Base-by-base conservation (phyloP, 78 protist species). In the Chrysochromulina parva region DNA sequence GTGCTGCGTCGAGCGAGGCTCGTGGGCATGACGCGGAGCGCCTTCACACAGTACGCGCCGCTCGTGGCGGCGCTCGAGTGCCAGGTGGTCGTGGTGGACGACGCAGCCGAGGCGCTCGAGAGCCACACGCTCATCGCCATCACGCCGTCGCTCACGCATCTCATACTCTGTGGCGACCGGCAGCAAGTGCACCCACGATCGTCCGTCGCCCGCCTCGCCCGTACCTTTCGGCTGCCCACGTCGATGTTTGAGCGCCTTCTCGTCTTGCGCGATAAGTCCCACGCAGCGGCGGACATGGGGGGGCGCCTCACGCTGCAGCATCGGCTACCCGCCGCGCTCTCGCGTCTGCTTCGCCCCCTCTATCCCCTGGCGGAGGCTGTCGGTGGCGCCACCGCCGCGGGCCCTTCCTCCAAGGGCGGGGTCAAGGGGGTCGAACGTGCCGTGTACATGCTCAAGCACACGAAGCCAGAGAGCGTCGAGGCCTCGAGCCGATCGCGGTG, bases 161-260 rank as follows among this genome's bases (percentile, higher is more conserved):
- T 97, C 52, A 69, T 96, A 38, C 54, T 96, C 91, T 94, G 96
- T 60, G 98, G 98, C 66, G 98, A 97, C 88, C 96, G 96, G 88
- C 52, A 88, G 74, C 98, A 97, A 88, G 91, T 97, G 73, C 85
- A 94, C 38, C 98, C 98, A 5, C 19, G 54, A 5, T 88, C 90
- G 19, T 28, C 73, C 38, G 55, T n/a, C 48, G 5, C 38, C 28
- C 47, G 13, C 73, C 90, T 91, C 53, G 60, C 88, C 24, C 17
- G 54, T 58, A 13, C 57, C n/a, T 19, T 17, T 24, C 66, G 85
- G 48, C 59, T 95, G 10, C 71, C 88, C 88, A 57, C 88, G 4
- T 96, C 97, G 20, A 82, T 96, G n/a, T 95, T 96, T 76, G 96
- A 97, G 84, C 88, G 99, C 48, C 93, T 97, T 16, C 73, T 95